A percentile compares a stretch with the other conserved stretches of the same genome.
Evolutionary conservation across 768 basidiomycete genomes (phyloP).

Genomic region (Lyophyllum atratum): DNA sequence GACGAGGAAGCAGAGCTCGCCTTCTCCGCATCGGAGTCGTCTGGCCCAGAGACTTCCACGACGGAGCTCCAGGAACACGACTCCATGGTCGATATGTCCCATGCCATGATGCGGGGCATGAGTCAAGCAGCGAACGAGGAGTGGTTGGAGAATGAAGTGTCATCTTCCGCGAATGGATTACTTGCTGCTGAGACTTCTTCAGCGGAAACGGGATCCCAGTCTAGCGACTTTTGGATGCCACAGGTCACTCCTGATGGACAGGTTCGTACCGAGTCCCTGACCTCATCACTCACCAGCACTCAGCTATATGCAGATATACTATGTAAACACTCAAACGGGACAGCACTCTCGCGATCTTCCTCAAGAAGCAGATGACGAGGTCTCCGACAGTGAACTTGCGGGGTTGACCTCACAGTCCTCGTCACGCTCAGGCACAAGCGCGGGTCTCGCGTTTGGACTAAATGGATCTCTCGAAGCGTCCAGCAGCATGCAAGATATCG

Average conservation of each 20-base stretch:
- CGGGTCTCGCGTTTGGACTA: slow-evolving; percentile 49
- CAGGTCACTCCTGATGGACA: slow-evolving; percentile 80
- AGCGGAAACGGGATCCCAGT: slow-evolving; percentile 39
- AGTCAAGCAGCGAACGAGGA: slow-evolving; percentile 50
- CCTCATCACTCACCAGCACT: not conserved
- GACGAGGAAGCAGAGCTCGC: slow-evolving; percentile 80
- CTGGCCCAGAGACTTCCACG: slow-evolving; percentile 33
- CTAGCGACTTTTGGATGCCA: slow-evolving; percentile 91
- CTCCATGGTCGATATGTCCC: slow-evolving; percentile 49
- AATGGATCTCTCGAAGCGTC: slow-evolving; percentile 38
- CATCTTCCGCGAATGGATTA: slow-evolving; percentile 32
- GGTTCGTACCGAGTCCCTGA: slow-evolving; percentile 44
- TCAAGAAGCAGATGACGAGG: slow-evolving; percentile 64
- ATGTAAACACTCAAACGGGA: slow-evolving; percentile 88
- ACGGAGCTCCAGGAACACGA: slow-evolving; percentile 25
- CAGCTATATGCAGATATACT: slow-evolving; percentile 73
- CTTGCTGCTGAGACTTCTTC: slow-evolving; percentile 30
- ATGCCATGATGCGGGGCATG: slow-evolving; percentile 44
- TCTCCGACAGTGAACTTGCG: slow-evolving; percentile 63
- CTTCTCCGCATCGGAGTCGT: slow-evolving; percentile 52
- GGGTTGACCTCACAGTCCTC: slow-evolving; percentile 58
- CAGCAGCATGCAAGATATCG: slow-evolving; percentile 36
- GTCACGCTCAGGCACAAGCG: slow-evolving; percentile 56
- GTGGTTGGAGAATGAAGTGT: slow-evolving; percentile 56
- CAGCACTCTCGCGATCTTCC: slow-evolving; percentile 86